Evolutionary conservation across 345 rosid species (phyloP), one percentile per base, ranked within the genome.

Genomic region (Salix exigua): DNA sequence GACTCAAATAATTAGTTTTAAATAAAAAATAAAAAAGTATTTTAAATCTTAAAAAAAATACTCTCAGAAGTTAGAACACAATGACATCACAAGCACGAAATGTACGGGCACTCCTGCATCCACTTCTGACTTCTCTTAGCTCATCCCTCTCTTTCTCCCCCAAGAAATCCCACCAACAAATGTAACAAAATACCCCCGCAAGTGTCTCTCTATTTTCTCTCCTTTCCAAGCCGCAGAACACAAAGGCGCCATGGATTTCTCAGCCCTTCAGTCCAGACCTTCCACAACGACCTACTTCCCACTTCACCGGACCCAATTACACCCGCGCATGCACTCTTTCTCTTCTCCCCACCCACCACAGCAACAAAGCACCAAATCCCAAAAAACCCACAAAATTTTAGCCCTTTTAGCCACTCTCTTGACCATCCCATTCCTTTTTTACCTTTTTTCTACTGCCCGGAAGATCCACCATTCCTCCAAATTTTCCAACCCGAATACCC

Each of bases 291-390:
- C 84, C 67, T 79, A 77, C 87, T 79, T 84, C 80, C 89, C 87
- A 33, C 89, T 78, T 23, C 89, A 87, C 82, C 87, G 87, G 4
- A 83, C 89, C 6, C 89, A 87, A 79, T 77, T 87, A 19, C 89
- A 83, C 75, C 89, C 89, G 44, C 87, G 87, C 72, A 83, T 87
- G 89, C 86, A 83, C 58, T 61, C 81, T 12, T 38, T 55, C 68
- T 35, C 81, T 18, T 30, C 83, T 13, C 6, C 80, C 51, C 30
- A 26, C 50, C 66, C 72, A 16, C 25, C 80, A 21, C 19, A 19
- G 10, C 72, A 60, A 35, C 70, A 50, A 42, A 48, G 35, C 58
- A 33, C 61, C 31, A 68, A 75, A 42, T 73, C 61, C 46, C 73
- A 31, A 50, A 61, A 66, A 53, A 33, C 53, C 31, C 83, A 61